phyloP scores from a whole-genome alignment of 805 yeast species.

The Cyberlindnera americana region DNA sequence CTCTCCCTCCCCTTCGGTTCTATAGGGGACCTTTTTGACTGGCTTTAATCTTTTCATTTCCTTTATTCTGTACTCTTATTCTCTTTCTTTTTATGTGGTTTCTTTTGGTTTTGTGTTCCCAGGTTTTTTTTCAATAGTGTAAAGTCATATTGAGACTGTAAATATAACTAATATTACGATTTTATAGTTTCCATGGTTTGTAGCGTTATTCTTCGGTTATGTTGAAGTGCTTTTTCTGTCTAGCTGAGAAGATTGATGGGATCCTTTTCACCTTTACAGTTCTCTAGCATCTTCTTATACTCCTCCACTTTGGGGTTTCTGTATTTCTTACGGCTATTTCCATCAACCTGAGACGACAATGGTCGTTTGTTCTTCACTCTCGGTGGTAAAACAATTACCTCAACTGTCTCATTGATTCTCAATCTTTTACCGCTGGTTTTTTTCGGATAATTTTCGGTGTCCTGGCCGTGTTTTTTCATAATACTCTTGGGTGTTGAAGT shows the following conservation, averaged over 20 bases:
- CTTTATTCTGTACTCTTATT: no score
- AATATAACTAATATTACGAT: no score
- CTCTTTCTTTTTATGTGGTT: no score
- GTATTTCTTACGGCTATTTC: not conserved
- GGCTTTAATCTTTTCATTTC: no score
- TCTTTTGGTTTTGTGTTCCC: no score
- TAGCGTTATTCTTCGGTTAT: no score
- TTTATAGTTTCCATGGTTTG: no score
- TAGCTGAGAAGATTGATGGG: slow-evolving; percentile 21
- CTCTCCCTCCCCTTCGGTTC: no score
- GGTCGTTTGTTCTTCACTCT: slow-evolving; percentile 3
- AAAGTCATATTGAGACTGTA: no score
- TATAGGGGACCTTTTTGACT: no score
- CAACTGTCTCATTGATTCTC: slow-evolving; percentile 20
- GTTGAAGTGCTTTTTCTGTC: no score
- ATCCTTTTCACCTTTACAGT: slow-evolving; percentile 18
- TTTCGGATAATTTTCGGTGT: not conserved
- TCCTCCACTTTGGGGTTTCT: slow-evolving; percentile 3
- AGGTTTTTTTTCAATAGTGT: no score
- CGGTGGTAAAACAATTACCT: slow-evolving; percentile 5
- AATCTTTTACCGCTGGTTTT: slow-evolving; percentile 13
- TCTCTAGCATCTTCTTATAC: slow-evolving; percentile 8
- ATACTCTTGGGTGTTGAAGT: slow-evolving; percentile 12
- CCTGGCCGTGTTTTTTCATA: slow-evolving; percentile 4
- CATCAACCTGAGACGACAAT: slow-evolving; percentile 2